Percentiles rank a stretch among this genome's conserved stretches.
phyloP scores from a whole-genome alignment of 163 green algal species.

The Picocystis sp. region DNA sequence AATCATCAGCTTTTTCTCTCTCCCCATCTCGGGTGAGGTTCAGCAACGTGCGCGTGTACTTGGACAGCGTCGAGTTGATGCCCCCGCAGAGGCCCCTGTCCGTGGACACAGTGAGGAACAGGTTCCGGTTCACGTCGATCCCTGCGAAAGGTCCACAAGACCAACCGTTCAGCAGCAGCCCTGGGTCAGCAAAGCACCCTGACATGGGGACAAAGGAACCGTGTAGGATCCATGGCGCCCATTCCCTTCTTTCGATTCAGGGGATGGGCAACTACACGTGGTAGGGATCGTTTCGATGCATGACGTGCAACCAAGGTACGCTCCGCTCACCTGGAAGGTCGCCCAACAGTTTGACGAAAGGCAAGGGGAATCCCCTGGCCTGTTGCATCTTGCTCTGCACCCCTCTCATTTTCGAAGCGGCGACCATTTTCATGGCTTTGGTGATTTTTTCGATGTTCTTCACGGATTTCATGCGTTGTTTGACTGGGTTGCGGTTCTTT shows the following conservation, averaged over 20 bases:
- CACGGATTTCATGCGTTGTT: constrained; percentile 91
- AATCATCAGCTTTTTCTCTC: constrained; percentile 12
- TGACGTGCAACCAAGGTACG: background rate
- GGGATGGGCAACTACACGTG: too few species aligned
- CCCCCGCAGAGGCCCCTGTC: constrained; percentile 94
- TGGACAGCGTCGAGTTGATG: constrained; percentile 89
- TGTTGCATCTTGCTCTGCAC: constrained; percentile 65
- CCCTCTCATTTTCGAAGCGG: constrained; percentile 92
- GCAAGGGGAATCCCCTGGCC: constrained; percentile 63
- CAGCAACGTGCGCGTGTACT: constrained; percentile 37
- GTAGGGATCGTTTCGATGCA: background rate
- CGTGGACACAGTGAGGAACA: constrained; percentile 58
- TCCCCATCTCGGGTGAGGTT: constrained; percentile 16
- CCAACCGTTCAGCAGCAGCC: background rate
- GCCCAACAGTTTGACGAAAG: constrained; percentile 72
- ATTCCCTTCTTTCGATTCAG: too few species aligned
- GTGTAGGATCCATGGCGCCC: too few species aligned
- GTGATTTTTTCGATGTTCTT: constrained; percentile 99
- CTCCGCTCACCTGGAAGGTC: constrained; percentile 58
- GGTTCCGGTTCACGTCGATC: constrained; percentile 31
- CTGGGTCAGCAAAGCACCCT: background rate
- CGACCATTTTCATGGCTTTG: constrained; percentile 99
- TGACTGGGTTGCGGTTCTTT: constrained; percentile 41
- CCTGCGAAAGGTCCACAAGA: background rate
- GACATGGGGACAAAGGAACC: background rate